phyloP scores from a whole-genome alignment of 2,329 filamentous ascomycete genomes.

The Aspergillus pseudoviridinutans region DNA sequence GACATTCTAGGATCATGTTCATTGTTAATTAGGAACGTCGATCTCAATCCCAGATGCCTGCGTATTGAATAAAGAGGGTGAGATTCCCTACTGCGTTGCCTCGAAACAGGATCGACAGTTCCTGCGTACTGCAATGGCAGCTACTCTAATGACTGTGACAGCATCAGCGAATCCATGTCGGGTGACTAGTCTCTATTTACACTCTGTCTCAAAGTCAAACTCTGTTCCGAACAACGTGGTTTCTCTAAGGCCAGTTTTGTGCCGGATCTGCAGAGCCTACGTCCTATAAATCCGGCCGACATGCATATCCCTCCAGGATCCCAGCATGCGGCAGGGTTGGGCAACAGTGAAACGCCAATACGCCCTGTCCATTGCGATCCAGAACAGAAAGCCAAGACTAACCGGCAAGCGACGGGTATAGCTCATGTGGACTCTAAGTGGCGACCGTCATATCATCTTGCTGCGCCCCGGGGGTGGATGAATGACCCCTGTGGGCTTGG shows the following conservation, averaged over 20 bases:
- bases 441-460: slow-evolving; percentile 35
- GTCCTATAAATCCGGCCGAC: background rate
- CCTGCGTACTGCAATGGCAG: background rate
- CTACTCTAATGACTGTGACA: background rate
- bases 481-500: slow-evolving; percentile 44
- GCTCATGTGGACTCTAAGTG: slow-evolving; percentile 2
- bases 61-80: background rate
- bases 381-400: background rate
- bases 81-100: background rate
- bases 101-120: background rate
- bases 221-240: background rate
- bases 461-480: slow-evolving; percentile 38
- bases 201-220: background rate
- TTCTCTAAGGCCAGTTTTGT: background rate
- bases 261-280: background rate
- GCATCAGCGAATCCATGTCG: background rate
- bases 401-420: background rate
- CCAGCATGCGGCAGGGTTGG: background rate
- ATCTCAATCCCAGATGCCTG: no score
- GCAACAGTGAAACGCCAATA: background rate
- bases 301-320: background rate
- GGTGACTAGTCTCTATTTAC: background rate
- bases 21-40: background rate
- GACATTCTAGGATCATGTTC: background rate
- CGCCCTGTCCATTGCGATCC: background rate